Base-by-base conservation (phyloP, 192 early-diverging fungal species). In the Coemansia sp. region DNA sequence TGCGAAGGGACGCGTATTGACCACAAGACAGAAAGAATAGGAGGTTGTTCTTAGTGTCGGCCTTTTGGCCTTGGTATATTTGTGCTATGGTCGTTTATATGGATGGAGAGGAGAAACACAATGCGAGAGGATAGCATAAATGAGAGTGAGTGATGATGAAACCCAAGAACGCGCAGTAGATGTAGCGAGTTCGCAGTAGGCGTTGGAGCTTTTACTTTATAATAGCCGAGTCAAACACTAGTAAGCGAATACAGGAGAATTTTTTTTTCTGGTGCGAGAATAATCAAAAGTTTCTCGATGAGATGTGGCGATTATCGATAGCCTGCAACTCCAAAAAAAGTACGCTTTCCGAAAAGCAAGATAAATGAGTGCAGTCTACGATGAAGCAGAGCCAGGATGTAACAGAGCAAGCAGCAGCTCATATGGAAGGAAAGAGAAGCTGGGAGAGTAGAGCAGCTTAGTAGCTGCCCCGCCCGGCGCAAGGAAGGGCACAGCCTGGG, bases 241-340 rank as follows among this genome's bases (percentile, higher is more conserved):
- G 61, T 52, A 52, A 56, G 39, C 19, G 63, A 32, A 64, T 30
- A 56, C 27, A 56, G 42, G 51, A 54, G 51, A 19, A 54, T 46
- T 46, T 46, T 46, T 46, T 46, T 63, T 63, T 54, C 62, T 63
- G 62, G 62, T 63, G 62, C 54, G 51, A 63, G 62, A 63, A 63
- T 51, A 63, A 63, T 63, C 62, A 31, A 63, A 63, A 63, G 51
- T 33, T 30, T 54, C 62, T 63, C 62, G 42, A 63, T 63, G 62
- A 63, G n/a, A 54, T 61, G 59, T 61, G 62, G 22, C 52, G 32
- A 63, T 54, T 63, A 54, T 52, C 42, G 62, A 63, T 54, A 27
- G 23, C 54, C 25, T 54, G 54, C 39, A 46, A 46, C 39, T 46
- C 39, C 39, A 46, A 46, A 9, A 9, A 14, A 46, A 7, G 39